Conservation (phyloP, 441 rosid species). For the Erodium trifolium region DNA sequence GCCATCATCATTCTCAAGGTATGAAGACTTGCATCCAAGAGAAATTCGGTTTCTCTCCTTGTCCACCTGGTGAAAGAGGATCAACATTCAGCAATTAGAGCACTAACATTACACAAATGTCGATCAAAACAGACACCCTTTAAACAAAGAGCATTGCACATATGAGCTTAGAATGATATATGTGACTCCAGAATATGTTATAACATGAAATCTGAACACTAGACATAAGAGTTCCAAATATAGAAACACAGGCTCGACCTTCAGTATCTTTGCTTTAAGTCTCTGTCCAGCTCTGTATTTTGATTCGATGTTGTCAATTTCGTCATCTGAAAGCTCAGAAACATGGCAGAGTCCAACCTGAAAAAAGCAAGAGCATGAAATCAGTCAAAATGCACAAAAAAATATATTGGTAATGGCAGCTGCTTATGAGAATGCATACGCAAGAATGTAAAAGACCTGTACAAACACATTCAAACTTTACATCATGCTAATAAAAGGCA, state of each 20-base stretch:
- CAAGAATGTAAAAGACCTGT: not conserved
- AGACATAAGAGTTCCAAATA: conserved; percentile 1
- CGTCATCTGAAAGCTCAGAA: conserved; percentile 69
- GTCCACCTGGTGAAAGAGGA: conserved; percentile 48
- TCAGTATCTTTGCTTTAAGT: conserved; percentile 68
- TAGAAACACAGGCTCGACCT: conserved; percentile 36
- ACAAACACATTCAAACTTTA: too few species aligned
- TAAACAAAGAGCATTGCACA: not conserved
- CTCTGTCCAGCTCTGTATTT: conserved; percentile 68
- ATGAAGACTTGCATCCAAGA: conserved; percentile 78
- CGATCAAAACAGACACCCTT: not conserved
- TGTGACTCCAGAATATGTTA: not conserved
- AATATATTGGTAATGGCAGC: not conserved
- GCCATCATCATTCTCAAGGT: conserved; percentile 27
- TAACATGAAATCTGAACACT: not conserved
- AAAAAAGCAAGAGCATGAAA: conserved; percentile 14
- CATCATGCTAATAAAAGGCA: too few species aligned
- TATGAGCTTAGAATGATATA: not conserved
- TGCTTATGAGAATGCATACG: not conserved
- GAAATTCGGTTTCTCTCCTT: conserved; percentile 77
- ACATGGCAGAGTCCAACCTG: conserved; percentile 93
- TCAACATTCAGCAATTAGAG: conserved; percentile 18
- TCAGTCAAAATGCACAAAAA: not conserved
- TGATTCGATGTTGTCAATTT: conserved; percentile 43
- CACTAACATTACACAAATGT: conserved; percentile 9